Percentiles rank a stretch among this genome's conserved stretches.
phyloP scores from a whole-genome alignment of 176 grass and related monocot genomes.

The Triticum timopheevii region DNA sequence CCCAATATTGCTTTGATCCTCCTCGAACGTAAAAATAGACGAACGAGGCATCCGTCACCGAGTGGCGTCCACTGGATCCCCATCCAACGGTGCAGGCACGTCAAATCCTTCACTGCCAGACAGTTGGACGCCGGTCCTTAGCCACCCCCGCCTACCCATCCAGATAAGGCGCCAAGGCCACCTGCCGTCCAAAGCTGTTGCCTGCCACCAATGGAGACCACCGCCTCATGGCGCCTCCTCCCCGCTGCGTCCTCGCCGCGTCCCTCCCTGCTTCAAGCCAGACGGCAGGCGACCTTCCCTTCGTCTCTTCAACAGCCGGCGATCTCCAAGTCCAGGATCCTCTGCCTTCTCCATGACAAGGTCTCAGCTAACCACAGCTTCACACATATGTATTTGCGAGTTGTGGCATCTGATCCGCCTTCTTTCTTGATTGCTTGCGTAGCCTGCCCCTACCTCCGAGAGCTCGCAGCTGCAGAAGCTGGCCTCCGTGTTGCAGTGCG shows the following conservation, averaged over 20 bases:
- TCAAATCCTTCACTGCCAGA: not conserved
- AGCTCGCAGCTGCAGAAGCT: conserved; percentile 53
- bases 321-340: conserved; percentile 39
- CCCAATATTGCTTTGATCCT: no score
- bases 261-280: not conserved
- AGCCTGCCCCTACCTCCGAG: not conserved
- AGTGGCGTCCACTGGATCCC: not conserved
- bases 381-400: not conserved
- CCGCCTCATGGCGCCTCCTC: conserved; percentile 46
- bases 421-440: not conserved
- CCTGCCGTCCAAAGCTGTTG: conserved; percentile 5
- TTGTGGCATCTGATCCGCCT: not conserved
- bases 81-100: not conserved
- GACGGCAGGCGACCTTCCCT: not conserved
- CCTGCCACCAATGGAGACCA: conserved; percentile 27
- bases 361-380: not conserved
- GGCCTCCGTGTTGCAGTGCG: conserved; percentile 47
- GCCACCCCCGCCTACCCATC: not conserved
- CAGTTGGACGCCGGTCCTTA: not conserved
- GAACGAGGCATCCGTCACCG: not conserved
- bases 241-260: conserved; percentile 23
- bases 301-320: not conserved
- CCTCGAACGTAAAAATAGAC: not conserved
- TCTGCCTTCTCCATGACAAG: conserved; percentile 50
- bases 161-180: conserved; percentile 27